Conservation (phyloP, 805 yeast species). For the Aciculoconidium aculeatum region DNA sequence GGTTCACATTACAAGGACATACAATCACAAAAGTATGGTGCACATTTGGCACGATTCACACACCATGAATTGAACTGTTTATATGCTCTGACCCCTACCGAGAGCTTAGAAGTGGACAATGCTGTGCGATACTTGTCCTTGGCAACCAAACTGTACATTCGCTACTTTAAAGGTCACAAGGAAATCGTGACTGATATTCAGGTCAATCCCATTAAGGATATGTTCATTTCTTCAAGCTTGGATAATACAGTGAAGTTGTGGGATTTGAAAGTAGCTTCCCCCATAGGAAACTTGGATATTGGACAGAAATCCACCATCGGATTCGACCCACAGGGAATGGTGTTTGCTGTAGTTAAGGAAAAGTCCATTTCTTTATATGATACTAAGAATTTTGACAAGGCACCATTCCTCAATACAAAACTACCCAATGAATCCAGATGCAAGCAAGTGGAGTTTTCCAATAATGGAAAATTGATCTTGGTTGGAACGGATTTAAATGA, state of each 20-base stretch:
- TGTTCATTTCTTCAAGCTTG: constrained; percentile 58
- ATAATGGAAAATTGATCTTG: constrained; percentile 62
- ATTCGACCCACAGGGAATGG: constrained; percentile 78
- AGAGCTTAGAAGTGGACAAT: constrained; percentile 47
- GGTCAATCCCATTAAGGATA: constrained; percentile 63
- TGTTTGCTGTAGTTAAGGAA: constrained; percentile 57
- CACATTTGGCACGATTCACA: constrained; percentile 79
- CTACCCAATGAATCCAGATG: constrained; percentile 4
- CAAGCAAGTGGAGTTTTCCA: constrained; percentile 65
- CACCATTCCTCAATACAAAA: constrained; percentile 38
- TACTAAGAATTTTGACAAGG: constrained; percentile 48
- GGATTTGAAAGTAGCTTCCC: constrained; percentile 70
- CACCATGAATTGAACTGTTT: constrained; percentile 67
- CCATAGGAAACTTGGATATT: constrained; percentile 53
- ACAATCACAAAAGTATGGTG: constrained; percentile 87
- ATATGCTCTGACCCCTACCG: constrained; percentile 66
- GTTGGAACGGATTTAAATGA: constrained; percentile 47
- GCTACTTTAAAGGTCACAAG: constrained; percentile 87
- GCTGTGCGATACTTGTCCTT: constrained; percentile 71
- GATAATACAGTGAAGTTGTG: constrained; percentile 82
- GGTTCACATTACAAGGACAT: constrained; percentile 68
- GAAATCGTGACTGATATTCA: constrained; percentile 68
- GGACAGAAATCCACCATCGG: constrained; percentile 56
- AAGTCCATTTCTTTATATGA: constrained; percentile 49
- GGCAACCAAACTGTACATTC: constrained; percentile 68